Evolutionary conservation across 164 flowering plant genomes (phyloP).

Genomic region (Kalanchoe fedtschenkoi): DNA sequence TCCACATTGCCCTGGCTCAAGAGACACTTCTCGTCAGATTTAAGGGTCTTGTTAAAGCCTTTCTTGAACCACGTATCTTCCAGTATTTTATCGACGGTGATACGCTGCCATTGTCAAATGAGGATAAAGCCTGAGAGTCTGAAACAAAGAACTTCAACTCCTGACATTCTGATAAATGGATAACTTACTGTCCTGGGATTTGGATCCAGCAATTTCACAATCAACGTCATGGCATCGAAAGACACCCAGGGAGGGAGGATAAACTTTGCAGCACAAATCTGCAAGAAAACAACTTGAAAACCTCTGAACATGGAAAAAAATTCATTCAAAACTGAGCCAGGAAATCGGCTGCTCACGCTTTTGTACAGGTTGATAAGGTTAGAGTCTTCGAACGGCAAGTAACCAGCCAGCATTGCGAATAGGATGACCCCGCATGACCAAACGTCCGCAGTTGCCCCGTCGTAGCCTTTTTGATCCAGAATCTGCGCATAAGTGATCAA

Average conservation of each 20-base stretch:
- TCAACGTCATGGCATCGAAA: constrained; percentile 61
- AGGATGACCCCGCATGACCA: constrained; percentile 99
- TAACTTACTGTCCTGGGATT: constrained; percentile 75
- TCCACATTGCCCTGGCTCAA: constrained; percentile 76
- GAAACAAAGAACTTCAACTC: neutral
- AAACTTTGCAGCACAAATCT: constrained; percentile 91
- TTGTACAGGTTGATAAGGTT: constrained; percentile 87
- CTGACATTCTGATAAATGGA: neutral
- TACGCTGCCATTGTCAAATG: constrained; percentile 42
- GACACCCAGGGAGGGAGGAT: constrained; percentile 94
- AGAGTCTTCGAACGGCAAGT: constrained; percentile 98
- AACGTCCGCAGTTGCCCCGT: constrained; percentile 91
- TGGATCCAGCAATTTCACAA: constrained; percentile 76
- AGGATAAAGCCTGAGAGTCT: neutral
- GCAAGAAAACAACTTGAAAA: constrained; percentile 15
- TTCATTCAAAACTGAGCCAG: constrained; percentile 7
- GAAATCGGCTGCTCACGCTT: constrained; percentile 60
- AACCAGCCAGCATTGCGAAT: constrained; percentile 96
- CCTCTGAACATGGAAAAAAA: constrained; percentile 4
- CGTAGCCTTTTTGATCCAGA: constrained; percentile 89
- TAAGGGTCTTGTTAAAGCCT: constrained; percentile 52
- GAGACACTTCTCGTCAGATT: constrained; percentile 59
- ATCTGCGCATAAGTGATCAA: constrained; percentile 37
- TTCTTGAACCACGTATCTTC: constrained; percentile 88
- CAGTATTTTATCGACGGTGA: constrained; percentile 69